Conservation (phyloP, 208 protist species). For the Crithidia thermophila region DNA sequence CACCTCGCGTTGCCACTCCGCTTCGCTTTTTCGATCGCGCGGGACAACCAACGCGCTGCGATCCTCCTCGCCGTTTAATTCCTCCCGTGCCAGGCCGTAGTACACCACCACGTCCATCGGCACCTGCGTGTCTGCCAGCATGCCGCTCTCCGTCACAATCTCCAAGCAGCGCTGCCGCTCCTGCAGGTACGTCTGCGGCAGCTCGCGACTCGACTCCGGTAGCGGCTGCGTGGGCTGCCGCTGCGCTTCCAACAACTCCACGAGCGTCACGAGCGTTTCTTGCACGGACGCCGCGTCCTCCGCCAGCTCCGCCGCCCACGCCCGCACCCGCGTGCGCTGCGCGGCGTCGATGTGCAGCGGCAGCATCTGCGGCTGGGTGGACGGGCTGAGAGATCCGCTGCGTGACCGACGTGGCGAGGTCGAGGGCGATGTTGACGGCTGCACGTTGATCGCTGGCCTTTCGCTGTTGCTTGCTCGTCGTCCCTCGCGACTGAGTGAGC, state of each 20-base stretch:
- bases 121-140: conserved; percentile 75
- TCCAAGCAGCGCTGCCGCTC: conserved; percentile 65
- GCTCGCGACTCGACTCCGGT: conserved; percentile 37
- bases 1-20: conserved; percentile 14
- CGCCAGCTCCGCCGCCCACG: conserved; percentile 53
- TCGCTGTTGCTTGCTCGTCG: not conserved
- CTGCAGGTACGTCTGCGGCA: conserved; percentile 46
- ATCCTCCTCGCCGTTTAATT: conserved; percentile 46
- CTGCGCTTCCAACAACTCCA: conserved; percentile 65
- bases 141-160: conserved; percentile 66
- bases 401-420: not conserved
- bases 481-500: not conserved
- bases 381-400: not conserved
- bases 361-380: no score
- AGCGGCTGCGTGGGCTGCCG: conserved; percentile 21
- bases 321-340: conserved; percentile 28
- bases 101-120: conserved; percentile 66
- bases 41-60: conserved; percentile 22
- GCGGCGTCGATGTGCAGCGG: conserved; percentile 36
- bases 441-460: not conserved
- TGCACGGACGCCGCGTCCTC: conserved; percentile 64
- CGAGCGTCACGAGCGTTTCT: conserved; percentile 58
- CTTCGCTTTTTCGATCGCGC: conserved; percentile 7
- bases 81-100: conserved; percentile 53
- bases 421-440: not conserved